Evolutionary conservation across 2,329 filamentous ascomycete species (phyloP).

Genomic region (Penicillium sp.): DNA sequence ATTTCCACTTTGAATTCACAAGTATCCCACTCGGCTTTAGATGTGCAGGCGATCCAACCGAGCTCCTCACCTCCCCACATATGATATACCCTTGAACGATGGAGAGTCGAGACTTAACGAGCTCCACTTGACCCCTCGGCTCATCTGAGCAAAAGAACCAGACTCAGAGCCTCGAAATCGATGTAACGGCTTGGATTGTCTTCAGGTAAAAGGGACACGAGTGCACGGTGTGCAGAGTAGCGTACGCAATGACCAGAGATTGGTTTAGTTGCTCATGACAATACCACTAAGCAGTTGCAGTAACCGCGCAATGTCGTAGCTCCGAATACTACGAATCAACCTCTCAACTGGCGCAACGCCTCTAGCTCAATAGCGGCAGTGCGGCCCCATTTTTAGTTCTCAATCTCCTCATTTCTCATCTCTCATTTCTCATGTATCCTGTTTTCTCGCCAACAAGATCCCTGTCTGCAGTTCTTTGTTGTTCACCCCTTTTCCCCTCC

Average conservation of each 20-base stretch:
- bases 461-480: background rate
- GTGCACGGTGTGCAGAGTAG: background rate
- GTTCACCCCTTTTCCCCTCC: background rate
- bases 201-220: constrained; percentile 10
- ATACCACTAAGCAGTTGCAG: background rate
- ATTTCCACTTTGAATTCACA: background rate
- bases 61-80: constrained; percentile 3
- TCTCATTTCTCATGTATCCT: background rate
- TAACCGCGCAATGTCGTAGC: background rate
- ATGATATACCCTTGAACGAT: constrained; percentile 4
- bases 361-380: constrained; percentile 1
- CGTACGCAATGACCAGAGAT: background rate
- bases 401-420: background rate
- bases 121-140: constrained; percentile 3
- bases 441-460: background rate
- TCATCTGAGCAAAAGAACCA: background rate
- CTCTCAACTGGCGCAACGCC: background rate
- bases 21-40: constrained; percentile 3
- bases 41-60: constrained; percentile 8
- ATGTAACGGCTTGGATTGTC: constrained; percentile 19
- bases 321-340: background rate
- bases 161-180: background rate
- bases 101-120: background rate
- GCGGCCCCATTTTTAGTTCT: background rate
- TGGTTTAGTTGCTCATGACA: background rate